Base-by-base conservation (phyloP, 1,284 basidiomycete species). In the Phellopilus nigrolimitatus region DNA sequence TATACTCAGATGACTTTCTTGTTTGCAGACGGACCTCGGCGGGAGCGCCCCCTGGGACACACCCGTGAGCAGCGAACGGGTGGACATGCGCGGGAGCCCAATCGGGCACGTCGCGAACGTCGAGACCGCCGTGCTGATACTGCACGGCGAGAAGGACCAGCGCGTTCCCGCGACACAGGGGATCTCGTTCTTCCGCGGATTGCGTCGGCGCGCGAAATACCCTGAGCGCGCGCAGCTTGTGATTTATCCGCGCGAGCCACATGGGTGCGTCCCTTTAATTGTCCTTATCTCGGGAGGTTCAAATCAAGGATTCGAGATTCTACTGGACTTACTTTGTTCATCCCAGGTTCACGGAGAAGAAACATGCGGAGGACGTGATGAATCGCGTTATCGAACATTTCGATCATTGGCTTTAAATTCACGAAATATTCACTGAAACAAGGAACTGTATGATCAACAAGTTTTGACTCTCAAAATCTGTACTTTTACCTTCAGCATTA, bases 161-260 rank as follows among this genome's bases (percentile, higher is more conserved):
- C 52, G 57, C 7, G 55, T 58, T 13, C 58, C 57, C 13, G 55
- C 42, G 21, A 40, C 47, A 27, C 58, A 60, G 28, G 58, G 49
- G 1, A 53, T 58, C 30, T 43, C 41, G 12, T 58, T 58, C 43
- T 52, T 54, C 24, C 49, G 58, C 10, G 57, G 55, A 6, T 34
- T 60, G 30, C 49, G 52, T 17, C 51, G 56, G 13, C 43, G 30
- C 28, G 46, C 52, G 8, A 56, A 56, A 27, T 52, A 53, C 27
- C 55, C 55, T 1, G 56, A 56, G 6, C 47, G 57, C 13, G 45
- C 53, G n/a, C 48, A 52, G 36, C 46, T 60, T 13, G 53, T 58
- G 25, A 53, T 56, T 13, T 60, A 60, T 53, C 57, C 58, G 3
- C 52, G 58, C 7, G 57, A 60, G 33, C 51, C 54, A 9, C 58